Base-by-base conservation (phyloP, 306 rosid genomes). In the Datisca glomerata region DNA sequence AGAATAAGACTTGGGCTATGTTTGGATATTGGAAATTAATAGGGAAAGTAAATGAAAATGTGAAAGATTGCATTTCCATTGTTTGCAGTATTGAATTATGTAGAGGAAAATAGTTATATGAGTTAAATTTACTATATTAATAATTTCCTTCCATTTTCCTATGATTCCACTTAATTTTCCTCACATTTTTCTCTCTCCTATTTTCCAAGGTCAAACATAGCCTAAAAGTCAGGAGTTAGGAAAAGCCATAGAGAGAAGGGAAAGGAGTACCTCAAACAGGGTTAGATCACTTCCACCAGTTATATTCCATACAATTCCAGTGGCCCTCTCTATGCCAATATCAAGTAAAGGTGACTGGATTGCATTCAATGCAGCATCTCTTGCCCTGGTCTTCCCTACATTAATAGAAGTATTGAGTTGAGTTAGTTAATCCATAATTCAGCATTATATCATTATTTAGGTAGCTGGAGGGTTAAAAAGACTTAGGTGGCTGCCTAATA, bases 231-330 rank as follows among this genome's bases (percentile, higher is more conserved):
- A 24, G 17, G 19, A 41, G 42, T 28, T 41, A 21, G 12, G 18
- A 15, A 29, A 41, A 35, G 29, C 32, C 1, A 6, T 18, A 24
- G 50, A 24, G 34, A 24, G 54, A 23, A n/a, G 38, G 23, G 23
- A 34, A 15, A 43, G 41, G 48, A 21, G 47, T 59, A 91, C 98
- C 98, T 91, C 98, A 50, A 60, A 78, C 60, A 84, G 63, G 67
- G 98, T 91, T 68, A 91, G 64, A 73, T 91, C 98, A 65, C 63
- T 80, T 62, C 98, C 98, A 32, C 98, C 98, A 20, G 98, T 91
- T 51, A 91, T 91, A 61, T 84, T 91, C 98, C 98, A 91, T n/a
- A 91, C 98, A 57, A 91, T 91, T 64, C 98, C 98, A 64, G 98
- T 91, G 18, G 98, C 98, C 58, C 98, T 80, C 72, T 91, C 98